Evolutionary conservation across 495 filamentous ascomycete genomes (phyloP).

Genomic region (Aspergillus cavernicola): DNA sequence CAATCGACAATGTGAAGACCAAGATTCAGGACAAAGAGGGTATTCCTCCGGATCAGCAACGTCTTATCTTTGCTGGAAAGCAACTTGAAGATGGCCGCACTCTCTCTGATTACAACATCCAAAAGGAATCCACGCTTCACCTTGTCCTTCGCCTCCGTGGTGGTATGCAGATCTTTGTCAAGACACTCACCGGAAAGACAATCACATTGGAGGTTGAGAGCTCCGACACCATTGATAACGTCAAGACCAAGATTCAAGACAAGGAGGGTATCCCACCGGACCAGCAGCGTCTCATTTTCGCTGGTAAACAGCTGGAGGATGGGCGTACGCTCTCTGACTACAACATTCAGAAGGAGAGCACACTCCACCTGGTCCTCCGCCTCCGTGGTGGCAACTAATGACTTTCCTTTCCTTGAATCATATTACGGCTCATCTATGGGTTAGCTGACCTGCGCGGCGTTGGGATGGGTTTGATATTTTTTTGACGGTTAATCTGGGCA

Average conservation of each 20-base stretch:
- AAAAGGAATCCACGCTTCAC: constrained; percentile 98
- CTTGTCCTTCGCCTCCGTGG: constrained; percentile 94
- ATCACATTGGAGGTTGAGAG: constrained; percentile 88
- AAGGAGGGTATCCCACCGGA: constrained; percentile 90
- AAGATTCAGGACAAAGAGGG: constrained; percentile 99
- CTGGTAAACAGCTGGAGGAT: constrained; percentile 88
- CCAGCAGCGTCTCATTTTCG: constrained; percentile 87
- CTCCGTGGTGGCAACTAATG: constrained; percentile 77
- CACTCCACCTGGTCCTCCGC: constrained; percentile 81
- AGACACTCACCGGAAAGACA: constrained; percentile 90
- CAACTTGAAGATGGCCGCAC: constrained; percentile 89
- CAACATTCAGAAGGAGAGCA: constrained; percentile 93
- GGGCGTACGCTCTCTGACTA: constrained; percentile 81
- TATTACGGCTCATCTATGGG: constrained; percentile 25
- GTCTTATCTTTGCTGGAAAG: constrained; percentile 96
- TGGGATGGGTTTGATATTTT: constrained; percentile 35
- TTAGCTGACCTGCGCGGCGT: constrained; percentile 42
- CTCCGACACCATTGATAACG: constrained; percentile 89
- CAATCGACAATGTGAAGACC: constrained; percentile 96
- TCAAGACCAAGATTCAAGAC: constrained; percentile 90
- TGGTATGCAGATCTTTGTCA: constrained; percentile 96
- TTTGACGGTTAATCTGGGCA: constrained; percentile 26
- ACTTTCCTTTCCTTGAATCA: constrained; percentile 21
- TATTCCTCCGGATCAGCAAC: constrained; percentile 91
- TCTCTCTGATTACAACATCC: constrained; percentile 98